phyloP scores from a whole-genome alignment of 2,329 filamentous ascomycete genomes.

The Dothideomycetes sp. region DNA sequence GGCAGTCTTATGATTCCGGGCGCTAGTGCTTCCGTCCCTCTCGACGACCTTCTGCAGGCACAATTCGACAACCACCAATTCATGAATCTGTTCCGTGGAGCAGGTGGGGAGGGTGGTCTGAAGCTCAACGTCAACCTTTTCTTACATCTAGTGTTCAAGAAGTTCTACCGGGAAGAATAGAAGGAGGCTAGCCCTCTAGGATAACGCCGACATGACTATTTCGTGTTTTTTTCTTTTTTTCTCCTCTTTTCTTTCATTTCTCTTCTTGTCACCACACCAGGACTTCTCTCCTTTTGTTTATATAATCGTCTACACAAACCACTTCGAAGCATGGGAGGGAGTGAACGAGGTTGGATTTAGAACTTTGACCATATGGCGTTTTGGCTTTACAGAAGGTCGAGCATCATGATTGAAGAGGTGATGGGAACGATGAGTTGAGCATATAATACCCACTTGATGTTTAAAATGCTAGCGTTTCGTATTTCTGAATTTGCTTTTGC shows the following conservation, averaged over 20 bases:
- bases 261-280: neutral
- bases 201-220: constrained; percentile 9
- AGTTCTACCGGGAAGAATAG: constrained; percentile 64
- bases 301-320: too few relatives aligned
- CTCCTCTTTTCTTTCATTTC: neutral
- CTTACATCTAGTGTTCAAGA: constrained; percentile 95
- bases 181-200: neutral
- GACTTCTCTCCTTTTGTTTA: constrained; percentile 8
- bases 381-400: constrained; percentile 2
- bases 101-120: constrained; percentile 39
- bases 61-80: constrained; percentile 97
- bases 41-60: constrained; percentile 89
- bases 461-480: constrained; percentile 7
- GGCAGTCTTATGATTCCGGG: constrained; percentile 95
- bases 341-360: constrained; percentile 5
- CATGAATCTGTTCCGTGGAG: constrained; percentile 78
- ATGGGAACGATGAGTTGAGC: neutral
- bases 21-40: constrained; percentile 75
- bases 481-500: neutral
- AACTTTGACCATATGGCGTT: constrained; percentile 7
- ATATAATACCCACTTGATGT: constrained; percentile 13
- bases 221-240: constrained; percentile 8
- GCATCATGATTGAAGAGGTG: neutral
- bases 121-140: constrained; percentile 94
- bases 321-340: too few relatives aligned